phyloP scores from a whole-genome alignment of 768 basidiomycete species.

The Boletellus sp. region DNA sequence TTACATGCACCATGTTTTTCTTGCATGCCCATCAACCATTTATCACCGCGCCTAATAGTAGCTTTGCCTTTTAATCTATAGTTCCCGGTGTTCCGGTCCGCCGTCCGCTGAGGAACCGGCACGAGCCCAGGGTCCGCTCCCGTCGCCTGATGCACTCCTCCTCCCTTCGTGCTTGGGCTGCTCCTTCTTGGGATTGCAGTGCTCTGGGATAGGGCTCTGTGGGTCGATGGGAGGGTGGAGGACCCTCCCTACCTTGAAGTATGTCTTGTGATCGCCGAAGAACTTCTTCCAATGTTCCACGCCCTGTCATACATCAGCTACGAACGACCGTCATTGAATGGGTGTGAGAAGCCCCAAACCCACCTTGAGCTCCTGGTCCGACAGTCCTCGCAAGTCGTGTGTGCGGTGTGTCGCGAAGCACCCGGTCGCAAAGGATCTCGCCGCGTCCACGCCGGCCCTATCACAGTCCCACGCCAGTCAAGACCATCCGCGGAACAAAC shows the following conservation, averaged over 20 bases:
- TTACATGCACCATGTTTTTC: constrained; percentile 22
- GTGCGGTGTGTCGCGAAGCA: constrained; percentile 91
- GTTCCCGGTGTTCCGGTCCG: constrained; percentile 22
- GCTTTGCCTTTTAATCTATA: constrained; percentile 25
- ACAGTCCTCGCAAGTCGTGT: constrained; percentile 83
- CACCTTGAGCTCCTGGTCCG: constrained; percentile 67
- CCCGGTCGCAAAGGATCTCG: constrained; percentile 88
- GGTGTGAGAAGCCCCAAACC: constrained; percentile 23
- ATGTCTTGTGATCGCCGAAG: constrained; percentile 78
- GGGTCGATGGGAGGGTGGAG: constrained; percentile 76
- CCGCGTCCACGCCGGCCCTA: constrained; percentile 84
- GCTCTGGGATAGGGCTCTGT: constrained; percentile 64
- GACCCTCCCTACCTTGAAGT: constrained; percentile 74
- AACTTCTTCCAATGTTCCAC: constrained; percentile 88
- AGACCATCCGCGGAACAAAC: constrained; percentile 20
- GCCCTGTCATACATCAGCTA: constrained; percentile 42
- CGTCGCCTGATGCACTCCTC: constrained; percentile 27
- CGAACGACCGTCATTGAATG: background rate
- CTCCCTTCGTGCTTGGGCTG: constrained; percentile 24
- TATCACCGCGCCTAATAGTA: constrained; percentile 16
- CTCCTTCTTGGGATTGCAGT: constrained; percentile 65
- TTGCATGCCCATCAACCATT: constrained; percentile 21
- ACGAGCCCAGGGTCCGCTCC: constrained; percentile 26
- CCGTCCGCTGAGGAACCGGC: constrained; percentile 11
- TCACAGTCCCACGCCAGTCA: constrained; percentile 24